phyloP scores from a whole-genome alignment of 2,329 filamentous ascomycete genomes.

The Blastomyces parvus region DNA sequence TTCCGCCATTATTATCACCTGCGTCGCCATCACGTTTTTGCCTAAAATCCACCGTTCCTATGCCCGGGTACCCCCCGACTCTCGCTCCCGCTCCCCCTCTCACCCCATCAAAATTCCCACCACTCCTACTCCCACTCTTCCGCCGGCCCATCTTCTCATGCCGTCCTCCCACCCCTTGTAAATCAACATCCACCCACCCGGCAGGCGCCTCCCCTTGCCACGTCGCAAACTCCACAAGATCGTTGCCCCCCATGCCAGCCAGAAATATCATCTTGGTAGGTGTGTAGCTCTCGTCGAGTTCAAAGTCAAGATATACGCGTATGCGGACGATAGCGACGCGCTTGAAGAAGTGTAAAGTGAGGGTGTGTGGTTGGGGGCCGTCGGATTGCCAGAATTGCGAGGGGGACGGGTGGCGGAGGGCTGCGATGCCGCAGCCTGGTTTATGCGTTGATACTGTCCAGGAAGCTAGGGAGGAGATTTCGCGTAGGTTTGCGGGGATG shows the following conservation, averaged over 20 bases:
- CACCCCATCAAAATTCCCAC: not conserved
- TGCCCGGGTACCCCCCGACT: constrained; percentile 1
- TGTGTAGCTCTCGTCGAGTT: constrained; percentile 90
- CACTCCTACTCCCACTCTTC: constrained; percentile 14
- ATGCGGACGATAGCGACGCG: constrained; percentile 43
- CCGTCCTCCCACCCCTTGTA: constrained; percentile 50
- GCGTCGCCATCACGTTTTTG: constrained; percentile 7
- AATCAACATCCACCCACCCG: constrained; percentile 83
- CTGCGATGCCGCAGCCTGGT: constrained; percentile 52
- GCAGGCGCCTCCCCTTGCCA: constrained; percentile 69
- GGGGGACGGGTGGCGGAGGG: constrained; percentile 49
- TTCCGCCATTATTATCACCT: constrained; percentile 11
- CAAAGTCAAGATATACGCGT: constrained; percentile 66
- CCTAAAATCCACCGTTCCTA: not conserved
- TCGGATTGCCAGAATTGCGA: constrained; percentile 57
- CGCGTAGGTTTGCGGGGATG: constrained; percentile 42
- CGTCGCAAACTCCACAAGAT: constrained; percentile 76
- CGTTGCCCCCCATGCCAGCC: constrained; percentile 84
- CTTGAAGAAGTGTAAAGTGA: constrained; percentile 55
- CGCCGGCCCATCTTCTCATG: constrained; percentile 25
- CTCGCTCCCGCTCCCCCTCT: constrained; percentile 7
- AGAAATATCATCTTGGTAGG: constrained; percentile 84
- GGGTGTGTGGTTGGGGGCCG: constrained; percentile 54
- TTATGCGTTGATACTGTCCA: constrained; percentile 57
- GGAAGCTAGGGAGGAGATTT: constrained; percentile 56